phyloP scores from a whole-genome alignment of 2,329 filamentous ascomycete species.

The Colletotrichum chlorophyti region DNA sequence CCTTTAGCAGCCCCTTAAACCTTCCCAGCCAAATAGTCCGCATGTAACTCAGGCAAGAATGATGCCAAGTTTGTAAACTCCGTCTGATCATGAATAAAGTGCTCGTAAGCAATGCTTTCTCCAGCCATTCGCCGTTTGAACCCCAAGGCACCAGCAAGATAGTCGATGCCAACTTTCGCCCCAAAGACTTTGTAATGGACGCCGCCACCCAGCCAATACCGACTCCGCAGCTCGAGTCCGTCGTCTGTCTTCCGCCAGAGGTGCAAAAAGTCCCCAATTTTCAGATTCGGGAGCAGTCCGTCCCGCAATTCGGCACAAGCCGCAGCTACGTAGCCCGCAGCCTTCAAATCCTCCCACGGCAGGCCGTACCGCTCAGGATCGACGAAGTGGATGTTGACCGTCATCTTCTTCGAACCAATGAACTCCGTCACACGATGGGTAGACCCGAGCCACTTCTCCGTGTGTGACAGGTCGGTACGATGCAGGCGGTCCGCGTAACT shows the following conservation, averaged over 20 bases:
- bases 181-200: slow-evolving; percentile 20
- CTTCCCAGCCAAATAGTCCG: slow-evolving; percentile 10
- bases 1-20: neutral
- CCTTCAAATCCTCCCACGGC: slow-evolving; percentile 20
- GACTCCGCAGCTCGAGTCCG: slow-evolving; percentile 15
- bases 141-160: slow-evolving; percentile 12
- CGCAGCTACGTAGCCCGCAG: slow-evolving; percentile 13
- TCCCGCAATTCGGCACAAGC: slow-evolving; percentile 18
- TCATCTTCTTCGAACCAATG: slow-evolving; percentile 17
- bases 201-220: slow-evolving; percentile 20
- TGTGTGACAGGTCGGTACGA: slow-evolving; percentile 21
- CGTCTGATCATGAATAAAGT: slow-evolving; percentile 25
- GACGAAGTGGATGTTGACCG: slow-evolving; percentile 19
- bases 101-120: slow-evolving; percentile 19
- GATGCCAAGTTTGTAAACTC: slow-evolving; percentile 24
- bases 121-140: slow-evolving; percentile 18
- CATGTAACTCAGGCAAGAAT: slow-evolving; percentile 10
- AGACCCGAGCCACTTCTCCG: slow-evolving; percentile 25
- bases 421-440: slow-evolving; percentile 26
- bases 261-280: slow-evolving; percentile 23
- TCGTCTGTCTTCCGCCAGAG: slow-evolving; percentile 23
- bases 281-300: slow-evolving; percentile 11
- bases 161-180: slow-evolving; percentile 17
- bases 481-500: slow-evolving; percentile 19
- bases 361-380: slow-evolving; percentile 21